These are phyloP conservation scores for Desmodesmus armatus DNA, from an alignment of 139 green algal species.

Conservation along the genomic window DNA sequence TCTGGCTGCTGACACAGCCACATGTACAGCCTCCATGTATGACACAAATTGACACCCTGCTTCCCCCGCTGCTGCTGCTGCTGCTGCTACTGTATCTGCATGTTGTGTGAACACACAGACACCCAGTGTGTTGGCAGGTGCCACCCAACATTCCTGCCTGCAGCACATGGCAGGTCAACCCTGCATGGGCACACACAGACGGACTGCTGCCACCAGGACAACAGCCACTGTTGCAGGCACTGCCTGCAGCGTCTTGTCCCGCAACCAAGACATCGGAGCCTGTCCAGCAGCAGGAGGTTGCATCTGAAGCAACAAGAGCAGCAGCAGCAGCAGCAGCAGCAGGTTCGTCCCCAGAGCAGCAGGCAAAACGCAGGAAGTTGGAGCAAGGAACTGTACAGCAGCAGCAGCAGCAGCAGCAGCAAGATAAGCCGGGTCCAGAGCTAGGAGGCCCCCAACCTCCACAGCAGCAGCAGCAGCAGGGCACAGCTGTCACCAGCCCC, in stretches of 20 bases:
- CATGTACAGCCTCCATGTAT: not conserved
- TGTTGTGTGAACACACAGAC: not conserved
- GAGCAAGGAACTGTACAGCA: not conserved
- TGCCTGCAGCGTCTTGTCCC: not conserved
- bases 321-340: not conserved
- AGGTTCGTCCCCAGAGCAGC: not conserved
- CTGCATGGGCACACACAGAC: not conserved
- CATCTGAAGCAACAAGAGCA: not conserved
- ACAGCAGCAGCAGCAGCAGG: not conserved
- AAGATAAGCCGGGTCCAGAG: no score
- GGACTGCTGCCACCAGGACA: not conserved
- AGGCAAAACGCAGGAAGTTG: not conserved
- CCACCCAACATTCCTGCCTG: not conserved
- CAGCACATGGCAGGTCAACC: not conserved
- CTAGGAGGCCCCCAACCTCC: not conserved
- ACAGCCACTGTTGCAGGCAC: not conserved
- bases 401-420: not conserved
- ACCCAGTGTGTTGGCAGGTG: constrained; percentile 20
- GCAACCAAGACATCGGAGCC: not conserved
- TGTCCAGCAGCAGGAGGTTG: not conserved
- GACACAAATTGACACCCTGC: no score
- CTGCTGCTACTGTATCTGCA: not conserved
- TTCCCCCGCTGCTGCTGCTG: not conserved
- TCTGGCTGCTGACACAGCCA: not conserved
- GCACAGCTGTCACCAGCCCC: not conserved